phyloP scores from a whole-genome alignment of 2,329 filamentous ascomycete genomes.

The Pseudogymnoascus sp. region DNA sequence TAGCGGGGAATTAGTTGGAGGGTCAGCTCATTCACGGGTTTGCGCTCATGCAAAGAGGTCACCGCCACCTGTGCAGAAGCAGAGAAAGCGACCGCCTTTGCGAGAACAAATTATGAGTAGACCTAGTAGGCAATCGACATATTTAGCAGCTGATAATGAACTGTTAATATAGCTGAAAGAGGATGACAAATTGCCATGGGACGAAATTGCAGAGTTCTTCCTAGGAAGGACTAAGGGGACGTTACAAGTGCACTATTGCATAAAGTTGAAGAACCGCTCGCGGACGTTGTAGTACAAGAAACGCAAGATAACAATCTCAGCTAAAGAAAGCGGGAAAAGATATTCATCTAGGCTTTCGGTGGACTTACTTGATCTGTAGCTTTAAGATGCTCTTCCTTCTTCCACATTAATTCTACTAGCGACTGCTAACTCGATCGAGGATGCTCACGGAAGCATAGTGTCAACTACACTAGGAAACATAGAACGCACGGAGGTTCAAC shows the following conservation, averaged over 20 bases:
- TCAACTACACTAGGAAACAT: slow-evolving; percentile 3
- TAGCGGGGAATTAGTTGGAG: no score
- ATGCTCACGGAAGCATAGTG: background rate
- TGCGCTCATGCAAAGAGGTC: no score
- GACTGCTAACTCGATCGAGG: background rate
- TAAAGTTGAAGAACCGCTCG: background rate
- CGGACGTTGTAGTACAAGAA: background rate
- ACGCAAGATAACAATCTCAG: background rate
- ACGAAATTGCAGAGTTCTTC: slow-evolving; percentile 3
- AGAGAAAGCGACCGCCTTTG: background rate
- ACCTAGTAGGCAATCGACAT: background rate
- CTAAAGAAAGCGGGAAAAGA: no score
- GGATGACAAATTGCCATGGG: background rate
- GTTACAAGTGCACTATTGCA: background rate
- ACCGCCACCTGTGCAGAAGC: no score
- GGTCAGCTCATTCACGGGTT: no score
- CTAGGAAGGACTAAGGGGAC: background rate
- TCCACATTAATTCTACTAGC: background rate
- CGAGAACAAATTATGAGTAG: background rate
- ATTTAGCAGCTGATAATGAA: background rate
- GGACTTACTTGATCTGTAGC: background rate
- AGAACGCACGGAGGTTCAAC: background rate
- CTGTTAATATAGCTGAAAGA: background rate
- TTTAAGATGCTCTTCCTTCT: background rate
- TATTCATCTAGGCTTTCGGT: slow-evolving; percentile 8